phyloP scores from a whole-genome alignment of 2,329 filamentous ascomycete species.

The Ceratocystis huliohia region DNA sequence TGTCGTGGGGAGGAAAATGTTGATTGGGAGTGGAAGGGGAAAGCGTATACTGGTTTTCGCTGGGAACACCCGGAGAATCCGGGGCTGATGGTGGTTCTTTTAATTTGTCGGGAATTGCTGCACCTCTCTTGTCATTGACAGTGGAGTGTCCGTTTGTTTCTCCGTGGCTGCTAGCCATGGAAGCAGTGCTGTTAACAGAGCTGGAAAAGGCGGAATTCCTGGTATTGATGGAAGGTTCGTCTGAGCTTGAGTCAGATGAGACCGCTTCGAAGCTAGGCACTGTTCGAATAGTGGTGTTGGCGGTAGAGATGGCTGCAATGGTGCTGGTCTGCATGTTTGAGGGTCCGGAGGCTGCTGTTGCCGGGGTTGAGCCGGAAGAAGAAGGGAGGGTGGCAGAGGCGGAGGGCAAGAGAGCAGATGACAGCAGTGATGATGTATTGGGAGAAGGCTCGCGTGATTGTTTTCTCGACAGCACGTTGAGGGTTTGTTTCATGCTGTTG shows the following conservation, averaged over 20 bases:
- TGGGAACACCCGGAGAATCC: background rate
- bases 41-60: background rate
- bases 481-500: conserved; percentile 31
- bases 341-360: conserved; percentile 24
- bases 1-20: background rate
- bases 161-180: conserved; percentile 30
- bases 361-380: conserved; percentile 7
- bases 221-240: conserved; percentile 26
- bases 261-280: conserved; percentile 43
- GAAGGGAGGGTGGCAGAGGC: conserved; percentile 2
- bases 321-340: conserved; percentile 25
- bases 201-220: conserved; percentile 43
- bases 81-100: conserved; percentile 5
- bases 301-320: conserved; percentile 9
- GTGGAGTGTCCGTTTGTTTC: conserved; percentile 23
- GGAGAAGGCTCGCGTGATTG: conserved; percentile 23
- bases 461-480: conserved; percentile 25
- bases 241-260: conserved; percentile 35
- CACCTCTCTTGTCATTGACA: background rate
- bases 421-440: conserved; percentile 22
- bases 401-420: conserved; percentile 26
- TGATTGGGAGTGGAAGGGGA: background rate
- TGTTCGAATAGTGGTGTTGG: conserved; percentile 40
- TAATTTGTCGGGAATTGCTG: background rate
- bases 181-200: conserved; percentile 42